Conservation (phyloP, 441 rosid species). For the Croton setiger region DNA sequence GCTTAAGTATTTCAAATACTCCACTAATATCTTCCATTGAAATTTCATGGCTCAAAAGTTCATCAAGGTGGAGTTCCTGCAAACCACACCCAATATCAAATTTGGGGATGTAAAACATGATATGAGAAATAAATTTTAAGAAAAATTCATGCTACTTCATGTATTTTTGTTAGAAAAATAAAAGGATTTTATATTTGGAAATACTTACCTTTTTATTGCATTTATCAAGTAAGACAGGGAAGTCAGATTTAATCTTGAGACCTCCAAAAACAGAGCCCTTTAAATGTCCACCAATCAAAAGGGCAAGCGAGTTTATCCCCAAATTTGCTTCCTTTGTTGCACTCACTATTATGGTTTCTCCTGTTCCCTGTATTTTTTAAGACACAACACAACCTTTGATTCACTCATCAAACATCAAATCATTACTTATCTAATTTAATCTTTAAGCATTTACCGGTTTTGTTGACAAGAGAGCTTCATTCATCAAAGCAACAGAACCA, state of each 20-base stretch:
- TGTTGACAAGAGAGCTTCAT: constrained; percentile 37
- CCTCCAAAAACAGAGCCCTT: constrained; percentile 47
- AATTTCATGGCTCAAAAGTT: constrained; percentile 34
- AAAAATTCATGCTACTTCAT: too few relatives aligned
- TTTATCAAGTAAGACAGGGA: constrained; percentile 29
- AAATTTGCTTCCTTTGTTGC: background rate
- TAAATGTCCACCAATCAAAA: constrained; percentile 25
- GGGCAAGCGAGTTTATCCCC: constrained; percentile 5
- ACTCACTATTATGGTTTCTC: constrained; percentile 22
- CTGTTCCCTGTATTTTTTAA: constrained; percentile 21
- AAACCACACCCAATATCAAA: too few relatives aligned
- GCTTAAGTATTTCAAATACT: constrained; percentile 25
- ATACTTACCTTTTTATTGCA: constrained; percentile 32
- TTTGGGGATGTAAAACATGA: too few relatives aligned
- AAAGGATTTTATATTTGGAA: too few relatives aligned
- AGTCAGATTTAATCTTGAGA: constrained; percentile 29
- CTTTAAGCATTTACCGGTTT: constrained; percentile 27
- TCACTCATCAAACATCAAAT: background rate
- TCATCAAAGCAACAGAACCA: constrained; percentile 26
- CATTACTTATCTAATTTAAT: too few relatives aligned
- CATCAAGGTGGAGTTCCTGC: constrained; percentile 32
- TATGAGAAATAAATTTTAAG: too few relatives aligned
- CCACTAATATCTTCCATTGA: constrained; percentile 24
- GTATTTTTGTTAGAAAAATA: too few relatives aligned
- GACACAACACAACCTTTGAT: too few relatives aligned